These are phyloP conservation scores for Hydrangea macrophylla DNA, from an alignment of 148 eudicot species.

Conservation along the genomic window DNA sequence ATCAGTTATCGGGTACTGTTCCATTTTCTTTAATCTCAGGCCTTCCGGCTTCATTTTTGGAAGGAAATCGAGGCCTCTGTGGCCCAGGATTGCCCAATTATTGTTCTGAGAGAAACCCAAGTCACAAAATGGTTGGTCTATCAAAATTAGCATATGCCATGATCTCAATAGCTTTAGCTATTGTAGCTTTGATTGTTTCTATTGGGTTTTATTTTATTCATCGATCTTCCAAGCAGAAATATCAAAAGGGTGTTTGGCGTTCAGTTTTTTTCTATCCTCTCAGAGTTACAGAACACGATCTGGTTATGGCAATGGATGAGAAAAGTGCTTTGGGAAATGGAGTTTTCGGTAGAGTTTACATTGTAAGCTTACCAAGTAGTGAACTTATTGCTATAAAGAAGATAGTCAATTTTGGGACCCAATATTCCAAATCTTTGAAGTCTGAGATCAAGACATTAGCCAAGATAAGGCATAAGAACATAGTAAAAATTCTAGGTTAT, in stretches of 20 bases:
- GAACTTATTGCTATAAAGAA: slow-evolving; percentile 76
- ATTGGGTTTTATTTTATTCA: slow-evolving; percentile 30
- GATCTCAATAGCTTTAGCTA: slow-evolving; percentile 42
- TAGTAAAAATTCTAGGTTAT: slow-evolving; percentile 68
- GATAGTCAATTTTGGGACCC: slow-evolving; percentile 44
- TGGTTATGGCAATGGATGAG: slow-evolving; percentile 64
- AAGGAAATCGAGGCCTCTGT: slow-evolving; percentile 74
- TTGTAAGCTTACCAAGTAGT: slow-evolving; percentile 73
- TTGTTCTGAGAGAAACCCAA: slow-evolving; percentile 36
- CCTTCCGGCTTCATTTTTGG: slow-evolving; percentile 81
- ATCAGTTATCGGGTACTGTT: slow-evolving; percentile 61
- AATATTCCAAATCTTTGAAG: slow-evolving; percentile 56
- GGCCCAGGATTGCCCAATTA: slow-evolving; percentile 66
- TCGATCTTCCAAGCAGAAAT: slow-evolving; percentile 39
- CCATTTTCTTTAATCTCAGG: slow-evolving; percentile 58
- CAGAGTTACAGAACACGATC: slow-evolving; percentile 65
- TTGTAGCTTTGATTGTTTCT: slow-evolving; percentile 30
- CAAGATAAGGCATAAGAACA: slow-evolving; percentile 73
- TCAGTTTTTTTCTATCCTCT: slow-evolving; percentile 86
- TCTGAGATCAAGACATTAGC: slow-evolving; percentile 78
- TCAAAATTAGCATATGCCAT: slow-evolving; percentile 51
- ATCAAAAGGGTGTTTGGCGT: slow-evolving; percentile 38
- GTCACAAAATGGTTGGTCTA: slow-evolving; percentile 30
- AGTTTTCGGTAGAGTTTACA: slow-evolving; percentile 61
- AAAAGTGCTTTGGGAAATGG: slow-evolving; percentile 52